Percentiles rank a stretch among this genome's conserved stretches.
These are phyloP conservation scores for Candolleomyces eurysporus DNA, from an alignment of 768 basidiomycete genomes.

Conservation along the genomic window DNA sequence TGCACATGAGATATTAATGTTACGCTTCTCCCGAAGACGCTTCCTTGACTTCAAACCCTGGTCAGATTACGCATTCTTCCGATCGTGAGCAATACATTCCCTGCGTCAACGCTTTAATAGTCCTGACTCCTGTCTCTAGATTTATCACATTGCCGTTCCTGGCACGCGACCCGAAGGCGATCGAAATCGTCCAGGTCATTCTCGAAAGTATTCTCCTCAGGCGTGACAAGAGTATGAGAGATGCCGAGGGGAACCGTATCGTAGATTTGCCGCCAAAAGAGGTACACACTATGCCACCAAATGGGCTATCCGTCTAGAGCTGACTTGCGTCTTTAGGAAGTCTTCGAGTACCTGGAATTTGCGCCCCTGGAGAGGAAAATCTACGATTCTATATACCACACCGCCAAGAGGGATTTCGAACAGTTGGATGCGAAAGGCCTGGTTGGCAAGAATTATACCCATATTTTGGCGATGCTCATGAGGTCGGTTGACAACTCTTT, in stretches of 20 bases:
- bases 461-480: slow-evolving; percentile 95
- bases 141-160: slow-evolving; percentile 93
- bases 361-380: slow-evolving; percentile 78
- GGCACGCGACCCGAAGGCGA: slow-evolving; percentile 85
- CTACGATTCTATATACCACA: slow-evolving; percentile 82
- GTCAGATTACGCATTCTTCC: slow-evolving; percentile 86
- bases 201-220: slow-evolving; percentile 84
- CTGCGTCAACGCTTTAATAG: not conserved
- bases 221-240: slow-evolving; percentile 91
- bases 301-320: not conserved
- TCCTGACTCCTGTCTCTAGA: slow-evolving; percentile 32
- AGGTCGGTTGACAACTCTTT: slow-evolving; percentile 48
- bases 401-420: slow-evolving; percentile 80
- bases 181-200: slow-evolving; percentile 94
- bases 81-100: slow-evolving; percentile 54
- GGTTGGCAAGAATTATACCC: slow-evolving; percentile 76
- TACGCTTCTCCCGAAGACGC: slow-evolving; percentile 44
- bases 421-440: slow-evolving; percentile 76
- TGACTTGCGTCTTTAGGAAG: slow-evolving; percentile 40
- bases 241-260: slow-evolving; percentile 80
- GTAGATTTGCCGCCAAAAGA: slow-evolving; percentile 88
- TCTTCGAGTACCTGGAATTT: slow-evolving; percentile 76
- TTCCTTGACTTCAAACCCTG: slow-evolving; percentile 78
- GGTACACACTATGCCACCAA: slow-evolving; percentile 30
- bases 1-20: not conserved